Base-by-base conservation (phyloP, 225 moss, liverwort and hornwort species). In the Pseudisothecium myosuroides region DNA sequence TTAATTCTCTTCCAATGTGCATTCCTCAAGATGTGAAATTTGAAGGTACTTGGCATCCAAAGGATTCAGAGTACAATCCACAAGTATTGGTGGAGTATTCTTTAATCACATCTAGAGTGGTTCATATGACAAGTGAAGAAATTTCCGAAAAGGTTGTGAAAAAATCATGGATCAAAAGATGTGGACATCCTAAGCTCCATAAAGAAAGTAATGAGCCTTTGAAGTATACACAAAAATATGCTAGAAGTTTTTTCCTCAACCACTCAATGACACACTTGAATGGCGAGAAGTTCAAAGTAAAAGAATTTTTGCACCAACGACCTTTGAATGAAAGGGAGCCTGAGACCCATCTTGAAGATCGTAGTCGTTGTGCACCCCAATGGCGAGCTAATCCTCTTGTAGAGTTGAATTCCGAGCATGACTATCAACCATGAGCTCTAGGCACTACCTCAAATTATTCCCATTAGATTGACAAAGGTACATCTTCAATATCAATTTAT, bases 1-100 rank as follows among this genome's bases (percentile, higher is more conserved):
- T 19, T 12, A 49, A 49, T 0, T 1, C 0, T 31, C 49, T 1
- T 49, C 32, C 49, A 4, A 49, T 49, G 0, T 75, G 11, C 1
- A 49, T 1, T 7, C 19, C 19, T 0, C 75, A 75, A 75, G 75
- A 31, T 49, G 49, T 75, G 2, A 49, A 32, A 75, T 75, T 75
- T 75, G 49, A 75, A 32, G 75, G 75, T 49, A 49, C 75, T 49
- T 75, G 75, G 75, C 2, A 1, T 49, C 49, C 75, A 19, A 49
- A 31, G 0, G 19, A 74, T 0, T 29, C 2, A 1, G 31, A 49
- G 7, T 0, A 7, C 11, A 45, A 75, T 75, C 19, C 19, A 18
- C 31, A 49, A 75, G 49, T 4, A 49, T 2, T 75, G 11, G 75
- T 1, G 1, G 31, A 75, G 32, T 75, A 75, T 75, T 49, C 49